Evolutionary conservation across 1,139 yeast species (phyloP), one percentile per base, ranked within the genome.

Genomic region (Protomyces lactucae-debilis): DNA sequence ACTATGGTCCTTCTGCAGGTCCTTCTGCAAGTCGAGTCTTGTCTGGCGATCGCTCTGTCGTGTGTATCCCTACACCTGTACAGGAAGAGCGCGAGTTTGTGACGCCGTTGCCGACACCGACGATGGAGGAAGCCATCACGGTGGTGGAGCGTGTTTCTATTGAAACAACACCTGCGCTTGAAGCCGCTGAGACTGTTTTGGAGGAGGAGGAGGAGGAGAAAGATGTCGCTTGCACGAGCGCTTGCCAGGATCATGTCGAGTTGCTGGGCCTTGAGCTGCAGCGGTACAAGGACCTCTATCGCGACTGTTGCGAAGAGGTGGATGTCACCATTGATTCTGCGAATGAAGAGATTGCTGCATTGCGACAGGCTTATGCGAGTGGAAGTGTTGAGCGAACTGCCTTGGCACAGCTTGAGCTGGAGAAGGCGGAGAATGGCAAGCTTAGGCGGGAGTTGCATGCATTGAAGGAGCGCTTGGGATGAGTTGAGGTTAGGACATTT

Each of bases 251-350:
- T 8, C 52, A 52, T 4, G 28, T 59, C 32, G 63, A 59, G 9
- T 32, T 43, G 10, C 32, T 59, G 43, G 28, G 14, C 35, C 57
- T 59, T 25, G 63, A 59, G 35, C 52, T 59, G 43, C 52, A 59
- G 35, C 63, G 54, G 32, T 59, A 59, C 57, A 59, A 59, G 57
- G 36, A 39, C 1, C 25, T 52, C 14, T 59, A 59, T n/a, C 63
- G 63, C 35, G 52, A 40, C 1, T 32, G 52, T 9, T 48, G 45
- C 16, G 63, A 59, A 35, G 63, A 59, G 45, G 46, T 59, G 18
- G 63, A 59, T 32, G 40, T 59, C 63, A 59, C 63, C 3, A 36
- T 59, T n/a, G 63, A 59, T 21, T 25, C 52, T 32, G 63, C 63
- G 16, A 59, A 59, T 40, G 63, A 59, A 25, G 52, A 59, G 46